Conservation (phyloP, 1,284 basidiomycete genomes). For the Naganishia cerealis region DNA sequence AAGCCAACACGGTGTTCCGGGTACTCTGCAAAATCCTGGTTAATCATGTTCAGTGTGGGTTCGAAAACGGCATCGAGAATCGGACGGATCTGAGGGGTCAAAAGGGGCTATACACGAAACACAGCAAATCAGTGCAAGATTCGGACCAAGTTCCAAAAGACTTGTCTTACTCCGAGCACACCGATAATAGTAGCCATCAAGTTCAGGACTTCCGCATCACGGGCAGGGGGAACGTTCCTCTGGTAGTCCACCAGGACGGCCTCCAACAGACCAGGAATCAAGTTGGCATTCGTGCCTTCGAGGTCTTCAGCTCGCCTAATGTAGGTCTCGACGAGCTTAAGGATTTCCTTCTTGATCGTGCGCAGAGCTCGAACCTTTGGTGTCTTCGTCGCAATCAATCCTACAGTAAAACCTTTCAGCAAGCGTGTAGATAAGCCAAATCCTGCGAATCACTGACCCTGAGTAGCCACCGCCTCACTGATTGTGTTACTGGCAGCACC, state of each 20-base stretch:
- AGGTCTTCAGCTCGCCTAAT: slow-evolving; percentile 95
- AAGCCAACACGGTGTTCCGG: slow-evolving; percentile 97
- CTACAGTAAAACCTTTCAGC: slow-evolving; percentile 53
- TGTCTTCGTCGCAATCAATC: slow-evolving; percentile 91
- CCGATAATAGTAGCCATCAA: slow-evolving; percentile 96
- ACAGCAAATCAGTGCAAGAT: slow-evolving; percentile 22
- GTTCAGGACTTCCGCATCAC: slow-evolving; percentile 96
- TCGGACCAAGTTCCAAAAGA: background rate
- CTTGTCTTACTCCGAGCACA: slow-evolving; percentile 71
- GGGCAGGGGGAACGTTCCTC: slow-evolving; percentile 85
- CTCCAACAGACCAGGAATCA: slow-evolving; percentile 94
- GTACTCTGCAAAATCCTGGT: slow-evolving; percentile 96
- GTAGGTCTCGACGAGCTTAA: slow-evolving; percentile 96
- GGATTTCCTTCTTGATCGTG: slow-evolving; percentile 98
- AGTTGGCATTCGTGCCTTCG: slow-evolving; percentile 83
- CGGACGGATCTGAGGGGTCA: slow-evolving; percentile 93
- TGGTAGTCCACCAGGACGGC: slow-evolving; percentile 96
- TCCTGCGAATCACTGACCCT: slow-evolving; percentile 61
- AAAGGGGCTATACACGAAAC: slow-evolving; percentile 60
- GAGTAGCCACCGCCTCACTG: slow-evolving; percentile 83
- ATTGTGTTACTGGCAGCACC: slow-evolving; percentile 98
- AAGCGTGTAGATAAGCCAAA: slow-evolving; percentile 8
- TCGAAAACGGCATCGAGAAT: slow-evolving; percentile 97
- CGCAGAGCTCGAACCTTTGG: slow-evolving; percentile 91
- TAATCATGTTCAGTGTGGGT: slow-evolving; percentile 97